Evolutionary conservation across 2,329 filamentous ascomycete species (phyloP).

Genomic region (Exutisphaerella laricina): DNA sequence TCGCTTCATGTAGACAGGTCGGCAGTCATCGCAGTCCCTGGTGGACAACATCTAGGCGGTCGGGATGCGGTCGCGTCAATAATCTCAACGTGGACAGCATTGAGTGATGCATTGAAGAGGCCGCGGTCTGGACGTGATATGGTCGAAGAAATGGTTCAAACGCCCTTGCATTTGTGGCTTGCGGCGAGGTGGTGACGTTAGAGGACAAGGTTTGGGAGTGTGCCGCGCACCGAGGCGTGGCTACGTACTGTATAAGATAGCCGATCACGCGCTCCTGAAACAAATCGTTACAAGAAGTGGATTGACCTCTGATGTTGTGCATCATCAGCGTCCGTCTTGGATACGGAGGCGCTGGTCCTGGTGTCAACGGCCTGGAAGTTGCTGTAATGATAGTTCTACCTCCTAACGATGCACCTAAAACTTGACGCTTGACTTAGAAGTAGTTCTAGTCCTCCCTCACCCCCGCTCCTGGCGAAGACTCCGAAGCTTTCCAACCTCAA

Average conservation of each 20-base stretch:
- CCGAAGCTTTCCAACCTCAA: not conserved
- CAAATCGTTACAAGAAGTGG: no score
- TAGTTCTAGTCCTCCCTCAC: not conserved
- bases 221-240: no score
- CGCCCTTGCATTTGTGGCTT: not conserved
- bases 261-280: no score
- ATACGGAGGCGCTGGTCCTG: no score
- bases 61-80: not conserved
- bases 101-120: conserved; percentile 2
- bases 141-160: no score
- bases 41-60: conserved; percentile 31
- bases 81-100: not conserved
- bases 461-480: not conserved
- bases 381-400: no score
- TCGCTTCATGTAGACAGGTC: conserved; percentile 46
- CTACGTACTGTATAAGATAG: no score
- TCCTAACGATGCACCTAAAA: no score
- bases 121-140: not conserved
- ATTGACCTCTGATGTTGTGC: no score
- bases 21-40: conserved; percentile 53
- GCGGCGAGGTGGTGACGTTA: not conserved
- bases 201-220: not conserved
- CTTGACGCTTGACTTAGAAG: no score
- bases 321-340: no score
- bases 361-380: no score